Base-by-base conservation (phyloP, 2,329 filamentous ascomycete species). In the Fusarium nygamai region DNA sequence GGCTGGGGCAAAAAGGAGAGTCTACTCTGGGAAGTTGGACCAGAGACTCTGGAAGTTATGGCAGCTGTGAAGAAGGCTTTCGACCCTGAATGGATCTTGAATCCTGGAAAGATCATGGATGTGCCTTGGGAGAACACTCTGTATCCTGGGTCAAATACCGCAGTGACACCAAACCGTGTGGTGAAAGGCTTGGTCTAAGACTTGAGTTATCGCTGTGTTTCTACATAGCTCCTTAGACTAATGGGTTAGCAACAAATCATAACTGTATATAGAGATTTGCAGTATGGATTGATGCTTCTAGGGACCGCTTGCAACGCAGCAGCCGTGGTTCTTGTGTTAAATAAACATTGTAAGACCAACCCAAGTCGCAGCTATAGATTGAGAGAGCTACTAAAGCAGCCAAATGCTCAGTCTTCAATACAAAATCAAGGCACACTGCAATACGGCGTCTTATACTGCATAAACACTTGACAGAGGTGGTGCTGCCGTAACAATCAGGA, bases 41-140 rank as follows among this genome's bases (percentile, higher is more conserved):
- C 89, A 6, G 93, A 94, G 65, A 97, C 95, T 0, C 87, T 98
- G 67, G 91, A 89, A 24, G 92, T 97, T 29, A 98, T 98, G 95
- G 92, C 90, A 79, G 91, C 89, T 71, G 91, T 98, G 81, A 98
- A 98, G 84, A 82, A 85, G n/a, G 90, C 94, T 16, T 85, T 98
- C 53, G 95, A 98, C 84, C 95, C 95, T 2, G 83, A 91, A 57
- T 97, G 95, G 93, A 90, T 98, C 64, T 90, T 98, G 89, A 98
- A 98, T 76, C 95, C 95, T 0, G 94, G 94, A 3, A 97, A 97
- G 85, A 96, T 98, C 72, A 95, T 97, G 83, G 93, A 97, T 74
- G 85, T 90, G 24, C 86, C 86, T n/a, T 81, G 81, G 81, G 62
- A 78, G 71, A 75, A 78, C 33, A 67, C 75, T 34, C 60, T 74